These are phyloP conservation scores for Podospora conica DNA, from an alignment of 495 filamentous ascomycete genomes.

Conservation along the genomic window DNA sequence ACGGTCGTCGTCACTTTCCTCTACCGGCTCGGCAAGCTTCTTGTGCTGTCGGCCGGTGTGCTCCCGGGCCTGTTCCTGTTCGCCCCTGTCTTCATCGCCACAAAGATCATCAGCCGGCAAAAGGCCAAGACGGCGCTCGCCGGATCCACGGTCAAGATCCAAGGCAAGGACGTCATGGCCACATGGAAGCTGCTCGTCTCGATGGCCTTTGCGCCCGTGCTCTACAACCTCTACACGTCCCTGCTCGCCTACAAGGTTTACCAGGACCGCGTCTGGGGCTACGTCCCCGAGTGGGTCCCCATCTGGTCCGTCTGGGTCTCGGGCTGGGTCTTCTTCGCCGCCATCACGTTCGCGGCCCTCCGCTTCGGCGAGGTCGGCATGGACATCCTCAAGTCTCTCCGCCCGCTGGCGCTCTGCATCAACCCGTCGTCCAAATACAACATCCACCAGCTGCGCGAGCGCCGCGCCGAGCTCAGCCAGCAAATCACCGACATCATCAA, in stretches of 20 bases:
- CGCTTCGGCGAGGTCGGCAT: slow-evolving; percentile 95
- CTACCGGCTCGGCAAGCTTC: slow-evolving; percentile 72
- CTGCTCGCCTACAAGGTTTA: slow-evolving; percentile 72
- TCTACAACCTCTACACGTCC: slow-evolving; percentile 76
- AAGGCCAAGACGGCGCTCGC: slow-evolving; percentile 90
- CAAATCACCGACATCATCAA: slow-evolving; percentile 91
- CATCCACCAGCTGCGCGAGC: slow-evolving; percentile 68
- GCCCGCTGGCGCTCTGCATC: slow-evolving; percentile 82
- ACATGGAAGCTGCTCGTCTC: slow-evolving; percentile 97
- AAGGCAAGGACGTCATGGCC: slow-evolving; percentile 91
- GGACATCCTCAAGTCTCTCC: slow-evolving; percentile 94
- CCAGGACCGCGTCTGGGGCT: slow-evolving; percentile 71
- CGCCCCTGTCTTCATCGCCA: slow-evolving; percentile 80
- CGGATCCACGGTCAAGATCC: slow-evolving; percentile 87
- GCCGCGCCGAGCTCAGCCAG: slow-evolving; percentile 65
- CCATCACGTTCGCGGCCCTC: slow-evolving; percentile 87
- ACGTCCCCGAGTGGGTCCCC: slow-evolving; percentile 72
- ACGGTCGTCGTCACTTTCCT: slow-evolving; percentile 70
- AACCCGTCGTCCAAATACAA: slow-evolving; percentile 79
- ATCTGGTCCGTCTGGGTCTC: slow-evolving; percentile 67
- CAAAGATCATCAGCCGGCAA: slow-evolving; percentile 81
- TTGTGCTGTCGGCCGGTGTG: slow-evolving; percentile 69
- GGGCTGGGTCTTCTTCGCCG: slow-evolving; percentile 73
- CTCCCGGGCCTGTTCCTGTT: slow-evolving; percentile 86
- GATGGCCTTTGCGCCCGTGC: slow-evolving; percentile 75